phyloP scores from a whole-genome alignment of 2,329 filamentous ascomycete genomes.

The Xylaria sp. region DNA sequence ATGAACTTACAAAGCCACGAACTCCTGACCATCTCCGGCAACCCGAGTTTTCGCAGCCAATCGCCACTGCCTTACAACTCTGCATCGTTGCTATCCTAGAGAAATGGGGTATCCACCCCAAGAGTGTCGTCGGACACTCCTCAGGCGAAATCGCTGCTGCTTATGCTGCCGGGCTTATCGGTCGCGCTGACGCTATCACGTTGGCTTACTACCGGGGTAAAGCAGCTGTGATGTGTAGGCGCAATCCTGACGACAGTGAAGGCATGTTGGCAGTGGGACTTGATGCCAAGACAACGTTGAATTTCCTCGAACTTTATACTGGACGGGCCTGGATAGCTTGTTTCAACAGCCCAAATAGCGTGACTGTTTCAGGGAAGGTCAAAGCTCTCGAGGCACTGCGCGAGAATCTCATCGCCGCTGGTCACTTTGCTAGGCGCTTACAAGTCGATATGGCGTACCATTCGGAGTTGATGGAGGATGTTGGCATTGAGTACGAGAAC shows the following conservation, averaged over 20 bases:
- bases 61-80: conserved; percentile 38
- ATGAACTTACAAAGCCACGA: conserved; percentile 39
- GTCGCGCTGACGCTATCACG: conserved; percentile 29
- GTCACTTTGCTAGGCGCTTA: conserved; percentile 41
- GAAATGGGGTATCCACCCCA: conserved; percentile 26
- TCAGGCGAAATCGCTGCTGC: conserved; percentile 43
- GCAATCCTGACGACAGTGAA: not conserved
- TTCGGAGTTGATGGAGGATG: conserved; percentile 25
- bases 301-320: conserved; percentile 18
- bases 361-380: conserved; percentile 42
- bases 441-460: conserved; percentile 44
- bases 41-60: conserved; percentile 40
- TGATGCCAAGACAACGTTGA: not conserved
- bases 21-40: conserved; percentile 30
- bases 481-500: conserved; percentile 31
- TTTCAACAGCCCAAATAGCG: conserved; percentile 45
- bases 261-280: conserved; percentile 42
- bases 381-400: conserved; percentile 16
- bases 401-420: conserved; percentile 4
- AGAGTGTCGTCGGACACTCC: conserved; percentile 38
- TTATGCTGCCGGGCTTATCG: conserved; percentile 22
- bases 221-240: conserved; percentile 9
- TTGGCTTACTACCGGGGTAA: conserved; percentile 35
- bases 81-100: conserved; percentile 26
- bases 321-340: conserved; percentile 39